Conservation (phyloP, 768 basidiomycete genomes). For the Sarcodon aspratus region DNA sequence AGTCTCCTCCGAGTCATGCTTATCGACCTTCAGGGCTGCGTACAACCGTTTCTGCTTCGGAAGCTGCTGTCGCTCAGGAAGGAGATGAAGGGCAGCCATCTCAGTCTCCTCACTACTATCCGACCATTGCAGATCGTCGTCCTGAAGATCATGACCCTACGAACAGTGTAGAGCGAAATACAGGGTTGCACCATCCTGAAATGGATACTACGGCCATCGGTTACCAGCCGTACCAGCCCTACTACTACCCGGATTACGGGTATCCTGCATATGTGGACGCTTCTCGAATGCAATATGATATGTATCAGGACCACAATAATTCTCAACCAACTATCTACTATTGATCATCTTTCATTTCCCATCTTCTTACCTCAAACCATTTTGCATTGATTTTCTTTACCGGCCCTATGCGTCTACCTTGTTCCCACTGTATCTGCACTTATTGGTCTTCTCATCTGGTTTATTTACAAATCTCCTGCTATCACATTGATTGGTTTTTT, state of each 20-base stretch:
- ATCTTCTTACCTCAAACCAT: neutral
- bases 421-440: no score
- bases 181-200: slow-evolving; percentile 8
- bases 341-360: slow-evolving; percentile 20
- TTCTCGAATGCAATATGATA: slow-evolving; percentile 57
- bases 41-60: slow-evolving; percentile 20
- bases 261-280: slow-evolving; percentile 62
- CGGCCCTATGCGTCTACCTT: no score
- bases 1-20: slow-evolving; percentile 3
- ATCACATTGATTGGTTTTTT: no score
- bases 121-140: neutral
- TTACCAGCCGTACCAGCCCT: slow-evolving; percentile 55
- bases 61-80: slow-evolving; percentile 3
- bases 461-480: no score
- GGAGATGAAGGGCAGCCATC: neutral
- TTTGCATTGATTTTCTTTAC: neutral
- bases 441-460: no score
- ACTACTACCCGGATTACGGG: slow-evolving; percentile 58
- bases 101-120: neutral
- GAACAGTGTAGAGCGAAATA: neutral
- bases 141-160: slow-evolving; percentile 11
- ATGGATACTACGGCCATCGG: slow-evolving; percentile 32
- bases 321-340: slow-evolving; percentile 39
- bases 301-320: slow-evolving; percentile 42
- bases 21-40: slow-evolving; percentile 32